These are phyloP conservation scores for Geosmithia morbida DNA, from an alignment of 2,329 filamentous ascomycete species.

Conservation along the genomic window DNA sequence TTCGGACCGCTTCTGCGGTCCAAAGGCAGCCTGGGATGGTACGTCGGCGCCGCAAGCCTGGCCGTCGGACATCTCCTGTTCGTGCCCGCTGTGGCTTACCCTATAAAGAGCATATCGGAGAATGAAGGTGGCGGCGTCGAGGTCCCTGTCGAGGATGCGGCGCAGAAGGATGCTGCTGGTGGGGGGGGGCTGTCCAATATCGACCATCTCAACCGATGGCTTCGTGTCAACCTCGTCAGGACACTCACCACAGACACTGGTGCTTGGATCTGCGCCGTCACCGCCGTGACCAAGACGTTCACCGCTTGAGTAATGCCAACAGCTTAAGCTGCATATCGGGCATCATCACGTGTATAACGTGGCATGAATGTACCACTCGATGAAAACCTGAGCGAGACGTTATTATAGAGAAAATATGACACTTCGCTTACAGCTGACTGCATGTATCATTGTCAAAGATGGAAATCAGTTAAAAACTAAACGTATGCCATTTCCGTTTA, in stretches of 20 bases:
- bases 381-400: no score
- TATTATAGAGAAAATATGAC: no score
- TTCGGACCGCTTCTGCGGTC: slow-evolving; percentile 7
- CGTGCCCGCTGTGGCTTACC: slow-evolving; percentile 16
- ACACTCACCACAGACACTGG: slow-evolving; percentile 17
- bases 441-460: no score
- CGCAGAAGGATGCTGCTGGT: slow-evolving; percentile 3
- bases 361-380: background rate
- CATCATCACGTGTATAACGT: background rate
- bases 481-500: background rate
- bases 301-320: background rate
- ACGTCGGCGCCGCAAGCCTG: slow-evolving; percentile 14
- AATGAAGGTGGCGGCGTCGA: slow-evolving; percentile 6
- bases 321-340: background rate
- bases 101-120: slow-evolving; percentile 12
- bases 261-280: slow-evolving; percentile 16
- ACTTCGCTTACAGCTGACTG: no score
- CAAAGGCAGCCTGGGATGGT: slow-evolving; percentile 15
- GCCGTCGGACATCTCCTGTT: slow-evolving; percentile 17
- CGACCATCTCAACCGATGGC: slow-evolving; percentile 15
- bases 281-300: slow-evolving; percentile 13
- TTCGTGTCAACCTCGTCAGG: slow-evolving; percentile 14
- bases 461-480: no score
- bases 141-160: slow-evolving; percentile 4
- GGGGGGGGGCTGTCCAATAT: slow-evolving; percentile 9